Evolutionary conservation across 306 rosid genomes (phyloP), one percentile per base, ranked within the genome.

Genomic region (Dalbergia oliveri): DNA sequence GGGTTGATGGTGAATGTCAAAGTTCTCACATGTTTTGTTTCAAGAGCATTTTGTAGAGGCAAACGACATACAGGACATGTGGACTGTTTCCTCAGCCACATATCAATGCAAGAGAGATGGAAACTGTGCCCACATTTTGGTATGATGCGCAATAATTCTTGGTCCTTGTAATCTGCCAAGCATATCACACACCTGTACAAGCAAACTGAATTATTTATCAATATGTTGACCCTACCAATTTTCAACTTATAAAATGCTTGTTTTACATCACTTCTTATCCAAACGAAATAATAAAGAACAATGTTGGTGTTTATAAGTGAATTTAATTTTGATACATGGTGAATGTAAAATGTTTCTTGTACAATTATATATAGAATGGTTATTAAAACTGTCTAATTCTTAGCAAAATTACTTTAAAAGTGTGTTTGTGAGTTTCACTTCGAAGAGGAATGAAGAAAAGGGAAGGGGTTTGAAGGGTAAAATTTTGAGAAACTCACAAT

Each of bases 41-140:
- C 87, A 57, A 79, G 67, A 83, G 87, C 85, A 39, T 89, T 91
- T 34, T 85, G 91, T 71, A 95, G 77, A 43, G 97, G 89, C 31
- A 95, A 73, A 63, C 99, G 97, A 84, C 99, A 95, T 14, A 95
- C 92, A 1, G 99, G 97, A 73, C 99, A 95, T 4, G 99, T 93
- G 4, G 98, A 84, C 73, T 93, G 97, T 76, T 90, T 95, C 79
- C 92, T 89, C 53, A 95, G 86, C 99, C 99, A 95, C 13, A 80
- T 79, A 74, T 95, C 98, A 78, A 95, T 95, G 87, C 99, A 95
- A 72, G 91, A 84, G 79, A 93, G 97, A 78, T 95, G 99, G 79
- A 93, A 95, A 54, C 72, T 89, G 87, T 95, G 99, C 57, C 97
- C 94, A 84, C 99, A 95, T 80, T 93, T 88, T 1, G 99, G 99